Evolutionary conservation across 257 asterid genomes (phyloP).

Genomic region (Phtheirospermum japonicum): DNA sequence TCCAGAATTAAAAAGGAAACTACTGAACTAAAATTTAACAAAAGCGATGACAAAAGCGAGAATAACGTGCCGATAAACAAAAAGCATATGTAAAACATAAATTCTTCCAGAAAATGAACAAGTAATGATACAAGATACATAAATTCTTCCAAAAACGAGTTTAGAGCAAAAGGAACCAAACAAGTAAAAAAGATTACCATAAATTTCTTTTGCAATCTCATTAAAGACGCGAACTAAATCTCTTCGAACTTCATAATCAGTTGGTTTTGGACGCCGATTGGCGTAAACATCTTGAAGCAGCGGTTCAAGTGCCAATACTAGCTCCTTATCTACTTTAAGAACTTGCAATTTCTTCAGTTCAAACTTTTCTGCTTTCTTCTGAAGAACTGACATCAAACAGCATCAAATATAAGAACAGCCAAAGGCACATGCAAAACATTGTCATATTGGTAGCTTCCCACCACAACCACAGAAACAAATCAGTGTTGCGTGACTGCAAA

Average conservation of each 20-base stretch:
- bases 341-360: conserved; percentile 52
- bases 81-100: conserved; percentile 8
- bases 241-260: conserved; percentile 65
- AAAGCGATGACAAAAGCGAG: background rate
- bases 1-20: conserved; percentile 12
- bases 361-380: conserved; percentile 56
- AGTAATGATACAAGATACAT: background rate
- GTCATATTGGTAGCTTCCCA: conserved; percentile 14
- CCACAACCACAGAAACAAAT: conserved; percentile 11
- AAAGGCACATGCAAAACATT: conserved; percentile 9
- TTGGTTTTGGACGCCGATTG: conserved; percentile 52
- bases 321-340: conserved; percentile 39
- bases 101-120: conserved; percentile 14
- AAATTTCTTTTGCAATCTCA: conserved; percentile 74
- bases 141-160: background rate
- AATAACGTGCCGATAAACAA: conserved; percentile 7
- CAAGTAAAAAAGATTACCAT: conserved; percentile 45
- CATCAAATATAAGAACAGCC: conserved; percentile 23
- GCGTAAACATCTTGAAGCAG: conserved; percentile 59
- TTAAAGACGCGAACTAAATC: conserved; percentile 67
- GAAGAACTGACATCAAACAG: conserved; percentile 52
- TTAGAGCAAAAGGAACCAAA: background rate
- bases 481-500: conserved; percentile 3
- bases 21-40: background rate
- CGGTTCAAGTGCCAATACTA: conserved; percentile 46